phyloP scores from a whole-genome alignment of 2,329 filamentous ascomycete species.

The Ophioceras dolichostomum region DNA sequence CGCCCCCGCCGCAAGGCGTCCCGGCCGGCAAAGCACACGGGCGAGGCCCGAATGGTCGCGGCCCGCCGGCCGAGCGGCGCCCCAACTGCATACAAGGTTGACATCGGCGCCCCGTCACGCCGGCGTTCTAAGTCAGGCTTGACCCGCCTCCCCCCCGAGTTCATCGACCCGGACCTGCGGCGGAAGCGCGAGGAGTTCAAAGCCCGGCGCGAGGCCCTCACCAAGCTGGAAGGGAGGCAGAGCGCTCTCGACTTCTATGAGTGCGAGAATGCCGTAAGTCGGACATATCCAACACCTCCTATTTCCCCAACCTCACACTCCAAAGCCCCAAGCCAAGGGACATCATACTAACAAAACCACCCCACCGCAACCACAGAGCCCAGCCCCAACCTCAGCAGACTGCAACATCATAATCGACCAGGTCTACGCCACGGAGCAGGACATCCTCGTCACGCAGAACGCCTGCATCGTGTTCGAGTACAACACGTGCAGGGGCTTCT shows the following conservation, averaged over 20 bases:
- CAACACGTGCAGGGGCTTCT: slow-evolving; percentile 23
- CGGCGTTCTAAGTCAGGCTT: slow-evolving; percentile 12
- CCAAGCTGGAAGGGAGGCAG: slow-evolving; percentile 9
- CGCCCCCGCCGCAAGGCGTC: slow-evolving; percentile 5
- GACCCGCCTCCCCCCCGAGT: slow-evolving; percentile 10
- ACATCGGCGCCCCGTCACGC: slow-evolving; percentile 9
- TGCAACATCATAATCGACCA: slow-evolving; percentile 19
- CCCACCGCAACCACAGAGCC: slow-evolving; percentile 10
- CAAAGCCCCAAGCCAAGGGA: neutral
- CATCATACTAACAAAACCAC: neutral
- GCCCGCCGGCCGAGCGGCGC: slow-evolving; percentile 8
- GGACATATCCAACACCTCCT: neutral
- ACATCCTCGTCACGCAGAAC: slow-evolving; percentile 16
- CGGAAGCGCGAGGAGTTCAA: slow-evolving; percentile 8
- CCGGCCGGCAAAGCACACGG: slow-evolving; percentile 5
- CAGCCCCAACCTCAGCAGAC: slow-evolving; percentile 15
- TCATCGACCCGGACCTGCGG: slow-evolving; percentile 7
- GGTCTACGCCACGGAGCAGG: slow-evolving; percentile 14
- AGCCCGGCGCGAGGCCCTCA: slow-evolving; percentile 4
- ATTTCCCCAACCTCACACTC: slow-evolving; percentile 1
- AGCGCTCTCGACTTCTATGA: slow-evolving; percentile 19
- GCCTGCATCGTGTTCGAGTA: slow-evolving; percentile 20
- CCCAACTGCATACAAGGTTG: slow-evolving; percentile 10
- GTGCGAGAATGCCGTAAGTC: slow-evolving; percentile 18
- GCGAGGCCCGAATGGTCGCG: slow-evolving; percentile 6